Evolutionary conservation across 495 filamentous ascomycete species (phyloP).

Genomic region (Penicillium subrubescens): DNA sequence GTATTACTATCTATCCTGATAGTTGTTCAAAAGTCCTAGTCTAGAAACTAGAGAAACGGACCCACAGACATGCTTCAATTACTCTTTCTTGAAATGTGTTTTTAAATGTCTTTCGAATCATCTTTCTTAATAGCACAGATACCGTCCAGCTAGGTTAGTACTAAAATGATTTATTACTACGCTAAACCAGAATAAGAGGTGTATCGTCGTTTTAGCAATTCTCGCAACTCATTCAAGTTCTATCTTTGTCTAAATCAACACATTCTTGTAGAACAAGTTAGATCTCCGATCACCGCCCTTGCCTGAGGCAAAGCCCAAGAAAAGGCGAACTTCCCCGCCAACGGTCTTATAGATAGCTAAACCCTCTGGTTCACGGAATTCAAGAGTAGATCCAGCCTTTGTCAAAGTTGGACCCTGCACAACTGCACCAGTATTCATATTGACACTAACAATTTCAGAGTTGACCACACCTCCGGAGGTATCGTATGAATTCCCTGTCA

Average conservation of each 20-base stretch:
- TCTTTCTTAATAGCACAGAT: too few relatives aligned
- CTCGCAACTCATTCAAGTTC: background rate
- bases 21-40: too few relatives aligned
- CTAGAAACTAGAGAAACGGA: too few relatives aligned
- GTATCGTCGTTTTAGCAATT: too few relatives aligned
- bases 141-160: too few relatives aligned
- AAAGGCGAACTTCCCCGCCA: constrained; percentile 19
- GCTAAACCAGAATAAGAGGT: too few relatives aligned
- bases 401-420: constrained; percentile 19
- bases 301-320: constrained; percentile 28
- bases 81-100: too few relatives aligned
- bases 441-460: constrained; percentile 47
- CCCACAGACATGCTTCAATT: too few relatives aligned
- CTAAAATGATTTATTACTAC: too few relatives aligned
- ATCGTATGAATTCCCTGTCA: constrained; percentile 19
- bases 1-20: too few relatives aligned
- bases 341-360: constrained; percentile 26
- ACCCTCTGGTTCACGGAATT: constrained; percentile 26
- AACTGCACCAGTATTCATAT: constrained; percentile 33
- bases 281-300: constrained; percentile 19
- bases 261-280: constrained; percentile 28
- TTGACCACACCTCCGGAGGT: constrained; percentile 43
- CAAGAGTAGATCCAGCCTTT: constrained; percentile 18
- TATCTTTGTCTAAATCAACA: background rate
- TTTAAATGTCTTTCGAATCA: too few relatives aligned